A percentile compares a stretch with the other conserved stretches of the same genome.
Evolutionary conservation across 2,329 filamentous ascomycete genomes (phyloP).

Genomic region (Metarhizium rileyi): DNA sequence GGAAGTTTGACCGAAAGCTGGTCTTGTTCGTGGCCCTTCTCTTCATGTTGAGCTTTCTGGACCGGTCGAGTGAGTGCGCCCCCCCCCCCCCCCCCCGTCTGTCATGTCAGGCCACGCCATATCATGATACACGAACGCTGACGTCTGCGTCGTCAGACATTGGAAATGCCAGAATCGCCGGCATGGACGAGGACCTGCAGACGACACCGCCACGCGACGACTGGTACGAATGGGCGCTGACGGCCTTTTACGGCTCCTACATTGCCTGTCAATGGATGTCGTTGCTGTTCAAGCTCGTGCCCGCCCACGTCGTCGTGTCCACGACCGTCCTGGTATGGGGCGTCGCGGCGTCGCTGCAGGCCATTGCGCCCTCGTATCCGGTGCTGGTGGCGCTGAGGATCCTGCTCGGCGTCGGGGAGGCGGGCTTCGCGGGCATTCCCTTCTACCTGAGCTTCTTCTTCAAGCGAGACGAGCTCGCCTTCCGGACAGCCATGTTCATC

Average conservation of each 20-base stretch:
- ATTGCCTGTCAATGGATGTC: conserved; percentile 58
- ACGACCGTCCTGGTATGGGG: conserved; percentile 70
- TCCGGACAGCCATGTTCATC: conserved; percentile 78
- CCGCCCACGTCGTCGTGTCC: conserved; percentile 50
- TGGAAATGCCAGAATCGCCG: conserved; percentile 53
- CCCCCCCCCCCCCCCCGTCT: background rate
- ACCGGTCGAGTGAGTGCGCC: conserved; percentile 67
- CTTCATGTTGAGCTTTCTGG: conserved; percentile 78
- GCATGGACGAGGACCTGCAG: conserved; percentile 52
- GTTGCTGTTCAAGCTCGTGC: conserved; percentile 49
- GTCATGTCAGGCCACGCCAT: too few species aligned
- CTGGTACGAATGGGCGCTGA: conserved; percentile 52
- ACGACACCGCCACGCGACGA: conserved; percentile 31
- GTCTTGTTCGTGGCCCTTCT: conserved; percentile 74
- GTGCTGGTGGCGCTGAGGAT: conserved; percentile 45
- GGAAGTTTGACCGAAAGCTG: conserved; percentile 67
- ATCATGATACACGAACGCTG: background rate
- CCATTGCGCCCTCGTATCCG: conserved; percentile 52
- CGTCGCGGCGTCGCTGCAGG: conserved; percentile 64
- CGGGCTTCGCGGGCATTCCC: conserved; percentile 54
- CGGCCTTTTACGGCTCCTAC: conserved; percentile 53
- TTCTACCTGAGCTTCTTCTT: conserved; percentile 58
- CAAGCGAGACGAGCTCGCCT: conserved; percentile 63
- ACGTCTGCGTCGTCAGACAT: conserved; percentile 35
- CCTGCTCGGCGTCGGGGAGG: conserved; percentile 53